Evolutionary conservation across 495 filamentous ascomycete genomes (phyloP).

Genomic region (Aspergillus olivimuriae): DNA sequence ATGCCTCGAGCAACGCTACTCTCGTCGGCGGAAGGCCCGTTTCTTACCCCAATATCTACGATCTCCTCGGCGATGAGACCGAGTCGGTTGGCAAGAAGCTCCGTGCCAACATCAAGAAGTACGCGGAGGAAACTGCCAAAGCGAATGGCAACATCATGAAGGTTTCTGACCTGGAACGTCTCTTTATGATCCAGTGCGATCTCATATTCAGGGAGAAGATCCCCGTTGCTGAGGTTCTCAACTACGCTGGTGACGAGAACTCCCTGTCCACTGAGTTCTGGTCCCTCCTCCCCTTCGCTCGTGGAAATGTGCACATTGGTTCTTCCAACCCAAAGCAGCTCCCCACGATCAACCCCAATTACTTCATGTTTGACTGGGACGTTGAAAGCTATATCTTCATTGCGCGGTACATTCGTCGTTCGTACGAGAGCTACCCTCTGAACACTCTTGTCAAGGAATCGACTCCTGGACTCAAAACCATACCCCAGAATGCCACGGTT

Average conservation of each 20-base stretch:
- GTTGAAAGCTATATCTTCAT: constrained; percentile 25
- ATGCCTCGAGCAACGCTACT: not conserved
- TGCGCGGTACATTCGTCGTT: constrained; percentile 23
- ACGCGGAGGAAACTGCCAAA: constrained; percentile 23
- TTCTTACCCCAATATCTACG: constrained; percentile 9
- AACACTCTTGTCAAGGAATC: constrained; percentile 14
- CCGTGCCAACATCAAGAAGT: constrained; percentile 14
- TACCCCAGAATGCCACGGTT: constrained; percentile 7
- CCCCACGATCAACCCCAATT: constrained; percentile 49
- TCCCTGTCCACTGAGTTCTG: constrained; percentile 33
- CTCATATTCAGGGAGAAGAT: constrained; percentile 33
- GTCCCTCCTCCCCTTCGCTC: constrained; percentile 42
- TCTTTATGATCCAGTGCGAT: constrained; percentile 34
- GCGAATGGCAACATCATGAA: constrained; percentile 18
- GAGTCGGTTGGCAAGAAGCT: constrained; percentile 15
- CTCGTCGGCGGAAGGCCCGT: constrained; percentile 9
- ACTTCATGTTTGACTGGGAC: constrained; percentile 48
- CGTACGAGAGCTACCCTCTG: constrained; percentile 15
- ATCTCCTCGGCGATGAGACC: constrained; percentile 27
- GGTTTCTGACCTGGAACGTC: constrained; percentile 19
- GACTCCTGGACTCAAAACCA: constrained; percentile 11
- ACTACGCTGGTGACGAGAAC: constrained; percentile 19
- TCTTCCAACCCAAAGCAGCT: constrained; percentile 24
- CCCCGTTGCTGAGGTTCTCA: constrained; percentile 34
- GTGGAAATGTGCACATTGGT: constrained; percentile 51